Evolutionary conservation across 2,329 filamentous ascomycete genomes (phyloP), one percentile per base, ranked within the genome.

Genomic region (Pyrenochaeta sp.): DNA sequence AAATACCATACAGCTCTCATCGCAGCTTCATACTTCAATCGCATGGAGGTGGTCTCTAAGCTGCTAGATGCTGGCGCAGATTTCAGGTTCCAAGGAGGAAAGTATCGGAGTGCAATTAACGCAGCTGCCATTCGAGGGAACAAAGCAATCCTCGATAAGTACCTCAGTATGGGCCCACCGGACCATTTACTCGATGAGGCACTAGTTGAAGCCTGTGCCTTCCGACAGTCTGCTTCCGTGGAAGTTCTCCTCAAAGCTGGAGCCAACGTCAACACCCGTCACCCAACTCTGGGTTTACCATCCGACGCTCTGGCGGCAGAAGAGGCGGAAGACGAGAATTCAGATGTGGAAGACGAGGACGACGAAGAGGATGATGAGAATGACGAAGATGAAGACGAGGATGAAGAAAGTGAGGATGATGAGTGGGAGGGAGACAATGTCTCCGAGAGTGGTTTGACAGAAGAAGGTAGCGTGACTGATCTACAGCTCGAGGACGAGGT

Each of bases 1-100:
- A 59, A 59, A 23, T 62, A 62, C 22, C 40, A 49, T 10, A 59
- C 55, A 3, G 57, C 57, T 27, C 32, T 67, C 3, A 54, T 63
- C 14, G 55, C 54, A 24, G 62, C 65, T 6, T 44, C 52, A 2
- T 58, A 57, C 31, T 55, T 50, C 9, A 51, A 53, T 35, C 46
- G 50, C 1, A 17, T 44, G 8, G 55, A 61, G 2, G 35, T 61
- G 3, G 52, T 63, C 6, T 15, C 34, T 3, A 55, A 41, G 22
- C 41, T 63, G 1, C 42, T 63, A 7, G 46, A 62, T 26, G 26
- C 32, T 13, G 53, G 55, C 14, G 60, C 60, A 15, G 55, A 63
- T 35, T 48, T 59, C 23, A 31, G 47, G 7, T 3, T 51, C 11
- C 46, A 50, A 14, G 52, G 52, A 11, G 60, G 56, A 4, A 31